Conservation (phyloP, 768 basidiomycete species). For the Mycena polygramma region DNA sequence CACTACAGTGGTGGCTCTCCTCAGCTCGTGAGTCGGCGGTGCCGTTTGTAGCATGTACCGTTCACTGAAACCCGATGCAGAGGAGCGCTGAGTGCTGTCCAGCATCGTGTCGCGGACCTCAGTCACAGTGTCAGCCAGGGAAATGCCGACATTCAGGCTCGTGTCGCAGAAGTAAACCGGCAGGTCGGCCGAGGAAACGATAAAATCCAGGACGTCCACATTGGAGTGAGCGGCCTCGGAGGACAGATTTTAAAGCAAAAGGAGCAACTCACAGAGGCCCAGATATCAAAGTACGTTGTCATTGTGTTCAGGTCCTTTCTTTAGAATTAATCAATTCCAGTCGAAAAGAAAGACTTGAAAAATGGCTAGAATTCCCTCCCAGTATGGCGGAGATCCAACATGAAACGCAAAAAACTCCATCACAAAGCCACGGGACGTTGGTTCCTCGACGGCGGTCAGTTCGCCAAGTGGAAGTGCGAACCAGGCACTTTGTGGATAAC, state of each 20-base stretch:
- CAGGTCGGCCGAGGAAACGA: neutral
- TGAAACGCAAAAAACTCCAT: neutral
- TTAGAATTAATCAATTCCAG: neutral
- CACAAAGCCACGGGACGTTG: neutral
- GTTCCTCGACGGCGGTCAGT: neutral
- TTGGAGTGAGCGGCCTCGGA: neutral
- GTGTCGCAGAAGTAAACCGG: too few relatives aligned
- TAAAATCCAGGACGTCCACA: too few relatives aligned
- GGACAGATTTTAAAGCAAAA: neutral
- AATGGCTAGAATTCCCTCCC: slow-evolving; percentile 9
- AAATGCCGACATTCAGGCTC: too few relatives aligned
- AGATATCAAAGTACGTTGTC: neutral
- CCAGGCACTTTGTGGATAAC: neutral
- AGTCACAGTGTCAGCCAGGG: too few relatives aligned
- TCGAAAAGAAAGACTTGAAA: neutral
- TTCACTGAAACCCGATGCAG: neutral
- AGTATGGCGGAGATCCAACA: neutral
- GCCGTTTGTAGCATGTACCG: too few relatives aligned
- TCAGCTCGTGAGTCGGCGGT: neutral
- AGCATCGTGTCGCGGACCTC: neutral
- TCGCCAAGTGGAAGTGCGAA: neutral
- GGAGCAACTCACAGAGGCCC: neutral
- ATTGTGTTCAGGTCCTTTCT: too few relatives aligned
- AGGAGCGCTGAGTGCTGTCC: neutral
- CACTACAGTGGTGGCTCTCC: neutral